Percentiles rank a stretch among this genome's conserved stretches.
These are phyloP conservation scores for Sinapis alba DNA, from an alignment of 441 rosid species.

Conservation along the genomic window DNA sequence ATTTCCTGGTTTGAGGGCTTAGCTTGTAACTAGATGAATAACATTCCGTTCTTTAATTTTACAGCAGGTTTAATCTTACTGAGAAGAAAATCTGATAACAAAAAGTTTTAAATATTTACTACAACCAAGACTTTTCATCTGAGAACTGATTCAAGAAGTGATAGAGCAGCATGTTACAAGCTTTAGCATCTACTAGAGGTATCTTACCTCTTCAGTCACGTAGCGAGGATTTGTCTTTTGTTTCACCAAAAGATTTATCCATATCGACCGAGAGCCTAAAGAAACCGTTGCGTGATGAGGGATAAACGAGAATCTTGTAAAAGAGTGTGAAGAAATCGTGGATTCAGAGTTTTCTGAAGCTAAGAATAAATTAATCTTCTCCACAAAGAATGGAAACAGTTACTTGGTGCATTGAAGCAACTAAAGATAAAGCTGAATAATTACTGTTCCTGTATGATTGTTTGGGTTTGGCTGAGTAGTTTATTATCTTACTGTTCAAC, in stretches of 20 bases:
- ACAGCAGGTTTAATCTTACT: constrained; percentile 87
- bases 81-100: constrained; percentile 95
- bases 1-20: neutral
- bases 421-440: constrained; percentile 60
- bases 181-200: constrained; percentile 69
- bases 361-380: constrained; percentile 68
- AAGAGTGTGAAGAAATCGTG: constrained; percentile 89
- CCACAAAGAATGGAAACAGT: constrained; percentile 71
- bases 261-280: constrained; percentile 77
- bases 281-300: constrained; percentile 66
- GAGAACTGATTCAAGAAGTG: constrained; percentile 80
- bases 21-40: constrained; percentile 1
- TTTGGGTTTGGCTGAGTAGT: no score
- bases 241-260: constrained; percentile 56
- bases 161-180: constrained; percentile 92
- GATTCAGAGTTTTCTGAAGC: constrained; percentile 74
- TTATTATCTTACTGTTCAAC: neutral
- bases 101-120: constrained; percentile 87
- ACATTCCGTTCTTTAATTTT: constrained; percentile 30
- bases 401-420: constrained; percentile 77
- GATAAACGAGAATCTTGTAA: constrained; percentile 61
- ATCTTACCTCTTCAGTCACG: constrained; percentile 61
- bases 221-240: constrained; percentile 56
- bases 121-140: constrained; percentile 94
- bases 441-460: neutral